These are phyloP conservation scores for Leptographium flavum DNA, from an alignment of 2,329 filamentous ascomycete species.

Conservation along the genomic window DNA sequence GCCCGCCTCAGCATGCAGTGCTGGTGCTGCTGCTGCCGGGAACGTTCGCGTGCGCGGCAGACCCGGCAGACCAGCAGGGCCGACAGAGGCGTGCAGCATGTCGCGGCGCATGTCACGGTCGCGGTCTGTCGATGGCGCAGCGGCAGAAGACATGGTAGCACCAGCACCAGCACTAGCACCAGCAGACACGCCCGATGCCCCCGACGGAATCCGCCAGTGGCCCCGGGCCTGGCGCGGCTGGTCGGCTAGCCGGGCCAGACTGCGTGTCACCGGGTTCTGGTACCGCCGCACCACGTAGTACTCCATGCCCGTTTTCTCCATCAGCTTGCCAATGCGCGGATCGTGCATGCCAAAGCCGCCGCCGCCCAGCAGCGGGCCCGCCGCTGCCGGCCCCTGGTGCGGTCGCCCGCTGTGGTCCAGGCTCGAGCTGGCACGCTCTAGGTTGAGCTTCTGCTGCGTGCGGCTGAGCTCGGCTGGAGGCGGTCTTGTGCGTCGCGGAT, in stretches of 20 bases:
- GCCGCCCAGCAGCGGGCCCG: conserved; percentile 33
- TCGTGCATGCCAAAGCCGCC: conserved; percentile 45
- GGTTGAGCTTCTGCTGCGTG: conserved; percentile 62
- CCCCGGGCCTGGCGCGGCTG: conserved; percentile 36
- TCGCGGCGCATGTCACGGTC: conserved; percentile 14
- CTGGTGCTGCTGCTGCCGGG: not conserved
- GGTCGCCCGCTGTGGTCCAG: conserved; percentile 47
- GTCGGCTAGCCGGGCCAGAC: conserved; percentile 38
- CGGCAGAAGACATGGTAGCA: not conserved
- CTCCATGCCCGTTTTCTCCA: conserved; percentile 57
- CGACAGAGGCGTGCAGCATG: conserved; percentile 3
- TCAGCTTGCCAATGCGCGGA: conserved; percentile 47
- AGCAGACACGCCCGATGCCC: not conserved
- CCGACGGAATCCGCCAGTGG: conserved; percentile 31
- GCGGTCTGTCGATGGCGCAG: conserved; percentile 23
- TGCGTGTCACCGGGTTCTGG: conserved; percentile 55
- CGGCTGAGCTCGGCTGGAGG: conserved; percentile 43
- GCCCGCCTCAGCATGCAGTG: too few relatives aligned
- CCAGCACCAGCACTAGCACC: not conserved
- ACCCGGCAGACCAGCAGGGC: not conserved
- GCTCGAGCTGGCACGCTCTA: conserved; percentile 58
- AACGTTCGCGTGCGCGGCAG: not conserved
- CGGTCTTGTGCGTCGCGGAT: conserved; percentile 8
- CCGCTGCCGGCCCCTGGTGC: conserved; percentile 15
- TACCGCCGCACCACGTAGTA: conserved; percentile 61